Evolutionary conservation across 2,329 filamentous ascomycete species (phyloP), one percentile per base, ranked within the genome.

Genomic region (Sporothrix dimorphospora): DNA sequence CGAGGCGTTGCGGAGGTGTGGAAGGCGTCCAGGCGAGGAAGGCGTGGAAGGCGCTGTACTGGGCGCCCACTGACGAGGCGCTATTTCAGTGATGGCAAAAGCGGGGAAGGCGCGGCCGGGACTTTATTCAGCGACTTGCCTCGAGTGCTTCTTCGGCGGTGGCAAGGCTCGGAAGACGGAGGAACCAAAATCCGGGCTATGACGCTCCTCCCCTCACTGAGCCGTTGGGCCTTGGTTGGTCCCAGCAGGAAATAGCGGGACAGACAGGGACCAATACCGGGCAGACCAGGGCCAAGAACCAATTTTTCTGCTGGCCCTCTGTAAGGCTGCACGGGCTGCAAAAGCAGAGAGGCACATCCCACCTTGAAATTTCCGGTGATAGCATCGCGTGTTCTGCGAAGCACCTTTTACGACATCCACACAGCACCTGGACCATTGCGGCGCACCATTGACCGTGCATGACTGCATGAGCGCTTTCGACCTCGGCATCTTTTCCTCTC

Each of bases 341-440:
- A 65, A 47, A 24, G 57, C 8, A 34, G 24, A 57, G 59, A 65
- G 59, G 57, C 57, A 65, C 45, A 71, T 63, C 69, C 67, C 67
- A 69, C 51, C 67, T 69, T 57, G 67, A 45, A 69, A n/a, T 59
- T 69, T 69, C 34, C n/a, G 66, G 66, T 40, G 70, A 42, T 30
- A 59, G 71, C 71, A 69, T 70, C 71, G 67, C 71, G 67, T 59
- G 67, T 34, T 70, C 24, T 14, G 30, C 14, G 3, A 63, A 30
- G 40, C 21, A 11, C 40, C 11, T 59, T 69, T 9, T 69, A 21
- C 68, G 11, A 34, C 21, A 2, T 24, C 21, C 24, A 11, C 21
- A 42, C 38, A 19, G 42, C 59, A 65, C 59, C 21, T 2, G 11
- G 12, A 27, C 59, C 38, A 16, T 42, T 63, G 57, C 38, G 21